Evolutionary conservation across 1,139 yeast species (phyloP), one percentile per base, ranked within the genome.

Genomic region (Magnusiomyces ingens): DNA sequence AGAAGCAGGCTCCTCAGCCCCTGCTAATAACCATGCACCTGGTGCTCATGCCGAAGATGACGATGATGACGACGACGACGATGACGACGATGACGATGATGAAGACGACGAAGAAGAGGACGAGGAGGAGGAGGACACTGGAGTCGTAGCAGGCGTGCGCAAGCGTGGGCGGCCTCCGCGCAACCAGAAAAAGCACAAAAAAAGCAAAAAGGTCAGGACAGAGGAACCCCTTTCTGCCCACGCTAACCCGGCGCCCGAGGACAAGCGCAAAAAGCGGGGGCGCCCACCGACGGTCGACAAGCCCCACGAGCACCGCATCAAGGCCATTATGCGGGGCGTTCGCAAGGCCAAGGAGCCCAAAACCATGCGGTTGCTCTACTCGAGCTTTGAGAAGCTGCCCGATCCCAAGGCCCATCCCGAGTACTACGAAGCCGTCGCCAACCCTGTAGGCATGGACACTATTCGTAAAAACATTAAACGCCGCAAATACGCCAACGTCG

Each of bases 261-360:
- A 81, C 58, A 76, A 80, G 52, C 85, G 90, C 59, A 81, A 81
- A 52, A 83, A 88, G 68, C 77, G 98, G 64, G 97, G 97, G 45
- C 80, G 97, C 64, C 98, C 98, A 8, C 98, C 98, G 1, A 87
- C 91, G 52, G 94, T 91, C 55, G 98, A 91, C 68, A 83, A 86
- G 63, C 97, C 97, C 3, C 91, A 85, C 69, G 97, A 93, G 70
- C 90, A 89, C 62, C 77, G 97, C 59, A 90, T 91, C 67, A 91
- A 91, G 68, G 82, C 88, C 58, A 84, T 93, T 45, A 73, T 91
- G 74, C 83, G 95, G 65, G 84, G 82, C 50, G 76, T 93, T 64
- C 86, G 89, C 63, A 86, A 86, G 65, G 82, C 85, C 56, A 78
- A 81, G 52, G 82, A 80, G 60, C 75, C 77, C 4, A 75, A 74